Evolutionary conservation across 2,329 filamentous ascomycete genomes (phyloP).

Genomic region (Arthrobotrys iridis): DNA sequence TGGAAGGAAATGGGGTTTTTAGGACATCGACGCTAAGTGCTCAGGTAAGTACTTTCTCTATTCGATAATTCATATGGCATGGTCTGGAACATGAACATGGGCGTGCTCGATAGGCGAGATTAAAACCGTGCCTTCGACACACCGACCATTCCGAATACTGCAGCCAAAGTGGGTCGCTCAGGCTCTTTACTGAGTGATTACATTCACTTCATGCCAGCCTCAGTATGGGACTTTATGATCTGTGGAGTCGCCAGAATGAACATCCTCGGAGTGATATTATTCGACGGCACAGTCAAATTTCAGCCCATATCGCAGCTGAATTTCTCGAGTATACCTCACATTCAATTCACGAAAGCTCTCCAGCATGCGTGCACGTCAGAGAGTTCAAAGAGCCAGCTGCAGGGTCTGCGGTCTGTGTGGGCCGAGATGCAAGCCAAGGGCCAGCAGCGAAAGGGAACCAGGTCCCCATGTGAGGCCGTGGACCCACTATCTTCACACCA

Average conservation of each 20-base stretch:
- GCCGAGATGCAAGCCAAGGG: conserved; percentile 37
- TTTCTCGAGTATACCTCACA: not conserved
- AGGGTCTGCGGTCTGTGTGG: conserved; percentile 14
- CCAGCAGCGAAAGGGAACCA: conserved; percentile 24
- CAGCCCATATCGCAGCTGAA: not conserved
- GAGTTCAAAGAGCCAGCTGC: not conserved
- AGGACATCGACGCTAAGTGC: conserved; percentile 1
- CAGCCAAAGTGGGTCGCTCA: conserved; percentile 5
- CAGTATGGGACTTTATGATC: no score
- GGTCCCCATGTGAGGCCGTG: conserved; percentile 12
- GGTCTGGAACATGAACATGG: conserved; percentile 27
- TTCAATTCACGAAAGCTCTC: not conserved
- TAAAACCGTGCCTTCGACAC: conserved; percentile 19
- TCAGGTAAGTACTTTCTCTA: no score
- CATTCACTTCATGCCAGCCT: conserved; percentile 24
- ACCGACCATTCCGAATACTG: conserved; percentile 42
- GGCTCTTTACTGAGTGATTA: conserved; percentile 12
- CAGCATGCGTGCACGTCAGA: not conserved
- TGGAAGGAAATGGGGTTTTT: conserved; percentile 4
- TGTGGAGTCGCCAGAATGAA: not conserved
- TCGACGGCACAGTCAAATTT: conserved; percentile 24
- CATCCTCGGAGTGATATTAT: not conserved
- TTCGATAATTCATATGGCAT: no score
- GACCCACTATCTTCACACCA: conserved; percentile 16
- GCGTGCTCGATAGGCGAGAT: conserved; percentile 50